Conservation (phyloP, 2,329 filamentous ascomycete species). For the Elsinoe batatas region DNA sequence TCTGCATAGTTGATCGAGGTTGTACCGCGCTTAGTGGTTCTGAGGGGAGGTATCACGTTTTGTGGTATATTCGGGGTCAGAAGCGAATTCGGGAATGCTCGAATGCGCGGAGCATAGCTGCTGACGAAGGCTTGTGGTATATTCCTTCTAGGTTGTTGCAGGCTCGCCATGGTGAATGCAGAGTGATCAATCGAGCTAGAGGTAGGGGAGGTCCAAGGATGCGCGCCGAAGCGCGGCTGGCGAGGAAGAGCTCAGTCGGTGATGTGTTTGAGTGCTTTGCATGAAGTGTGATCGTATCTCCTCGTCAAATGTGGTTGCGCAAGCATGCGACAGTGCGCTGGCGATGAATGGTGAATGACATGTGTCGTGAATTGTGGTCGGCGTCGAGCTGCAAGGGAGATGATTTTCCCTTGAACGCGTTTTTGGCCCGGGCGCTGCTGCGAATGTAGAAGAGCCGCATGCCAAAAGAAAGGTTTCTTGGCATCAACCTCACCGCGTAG, state of each 20-base stretch:
- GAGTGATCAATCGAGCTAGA: not conserved
- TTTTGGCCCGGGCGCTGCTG: not conserved
- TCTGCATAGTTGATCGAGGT: constrained; percentile 97
- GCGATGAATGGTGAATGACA: not conserved
- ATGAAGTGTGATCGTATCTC: not conserved
- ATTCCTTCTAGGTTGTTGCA: constrained; percentile 23
- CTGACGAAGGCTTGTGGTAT: constrained; percentile 81
- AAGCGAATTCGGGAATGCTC: constrained; percentile 84
- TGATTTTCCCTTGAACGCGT: constrained; percentile 11
- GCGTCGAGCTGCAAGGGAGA: constrained; percentile 8
- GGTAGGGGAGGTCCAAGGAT: not conserved
- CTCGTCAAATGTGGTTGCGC: not conserved
- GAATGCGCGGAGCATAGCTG: constrained; percentile 81
- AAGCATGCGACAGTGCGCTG: not conserved
- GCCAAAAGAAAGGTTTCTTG: constrained; percentile 1
- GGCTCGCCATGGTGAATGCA: not conserved
- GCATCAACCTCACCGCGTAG: not conserved
- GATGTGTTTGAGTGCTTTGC: not conserved
- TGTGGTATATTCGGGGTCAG: constrained; percentile 72
- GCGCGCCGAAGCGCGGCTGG: constrained; percentile 8
- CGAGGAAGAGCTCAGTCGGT: not conserved
- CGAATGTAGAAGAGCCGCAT: not conserved
- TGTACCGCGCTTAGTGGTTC: constrained; percentile 95
- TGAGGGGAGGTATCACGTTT: constrained; percentile 55
- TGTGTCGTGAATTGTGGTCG: not conserved